These are phyloP conservation scores for Debaryomyces castellii DNA, from an alignment of 805 yeast species.

Conservation along the genomic window DNA sequence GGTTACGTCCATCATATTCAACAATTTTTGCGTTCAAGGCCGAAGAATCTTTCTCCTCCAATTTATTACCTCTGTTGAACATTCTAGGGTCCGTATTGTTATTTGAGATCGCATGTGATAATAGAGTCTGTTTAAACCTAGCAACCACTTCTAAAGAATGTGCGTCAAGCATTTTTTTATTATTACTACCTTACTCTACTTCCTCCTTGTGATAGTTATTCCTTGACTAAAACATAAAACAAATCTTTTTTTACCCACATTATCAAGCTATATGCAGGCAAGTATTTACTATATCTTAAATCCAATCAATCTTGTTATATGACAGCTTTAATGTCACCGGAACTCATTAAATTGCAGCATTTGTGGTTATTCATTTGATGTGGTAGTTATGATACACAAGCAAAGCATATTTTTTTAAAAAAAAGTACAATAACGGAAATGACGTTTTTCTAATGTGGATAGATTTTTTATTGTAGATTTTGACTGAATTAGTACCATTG, in stretches of 20 bases:
- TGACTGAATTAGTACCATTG: no score
- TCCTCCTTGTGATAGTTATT: background rate
- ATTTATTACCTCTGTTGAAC: constrained; percentile 33
- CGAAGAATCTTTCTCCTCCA: constrained; percentile 11
- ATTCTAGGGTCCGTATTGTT: constrained; percentile 11
- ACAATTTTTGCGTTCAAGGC: constrained; percentile 30
- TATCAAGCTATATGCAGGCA: background rate
- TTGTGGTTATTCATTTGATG: no score
- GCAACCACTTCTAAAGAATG: constrained; percentile 38
- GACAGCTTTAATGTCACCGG: no score
- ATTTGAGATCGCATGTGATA: constrained; percentile 12
- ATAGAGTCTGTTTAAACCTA: constrained; percentile 37
- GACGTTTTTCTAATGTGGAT: no score
- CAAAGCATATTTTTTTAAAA: no score
- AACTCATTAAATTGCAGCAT: no score
- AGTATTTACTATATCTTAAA: no score
- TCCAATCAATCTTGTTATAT: no score
- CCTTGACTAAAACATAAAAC: background rate
- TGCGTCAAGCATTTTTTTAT: constrained; percentile 32
- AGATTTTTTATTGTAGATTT: no score
- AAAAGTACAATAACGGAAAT: no score
- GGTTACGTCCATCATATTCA: constrained; percentile 36
- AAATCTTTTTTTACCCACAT: background rate
- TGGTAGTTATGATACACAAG: no score
- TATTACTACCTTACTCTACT: background rate